Base-by-base conservation (phyloP, 768 basidiomycete genomes). In the Naganishia vaughanmartiniae region DNA sequence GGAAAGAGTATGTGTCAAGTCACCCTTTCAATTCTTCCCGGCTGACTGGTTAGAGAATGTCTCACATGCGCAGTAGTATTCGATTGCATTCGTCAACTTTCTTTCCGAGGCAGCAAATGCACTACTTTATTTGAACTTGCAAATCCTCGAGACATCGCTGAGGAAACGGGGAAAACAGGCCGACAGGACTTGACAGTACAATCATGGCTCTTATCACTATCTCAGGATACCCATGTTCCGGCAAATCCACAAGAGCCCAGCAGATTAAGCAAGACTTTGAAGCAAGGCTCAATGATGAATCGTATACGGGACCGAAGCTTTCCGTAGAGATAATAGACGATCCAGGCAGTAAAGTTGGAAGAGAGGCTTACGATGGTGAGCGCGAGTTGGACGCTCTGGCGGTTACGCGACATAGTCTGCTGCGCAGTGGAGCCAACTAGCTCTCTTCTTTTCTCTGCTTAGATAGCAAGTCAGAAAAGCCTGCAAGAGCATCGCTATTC, bases 121-220 rank as follows among this genome's bases (percentile, higher is more conserved):
- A n/a, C n/a, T n/a, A n/a, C n/a, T n/a, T n/a, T n/a, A n/a, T n/a
- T n/a, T n/a, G n/a, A n/a, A n/a, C n/a, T 15, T 15, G 42, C 10
- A 42, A 42, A 15, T 11, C 42, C 17, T 15, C 17, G 42, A 15
- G 15, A 42, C 9, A 42, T 42, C 36, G 36, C 36, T 5, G 5
- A 6, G 5, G 6, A 36, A 36, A 36, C 36, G 36, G 5, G 36
- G 12, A 12, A 36, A 54, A 31, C 30, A 54, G 9, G n/a, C 4
- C 21, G 12, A 11, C 54, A 12, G 12, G 24, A 12, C 26, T 30
- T 21, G 12, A 34, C 36, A 45, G 9, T 26, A 28, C 60, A 21
- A 3, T 39, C 65, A 96, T 97, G 95, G 92, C 95, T n/a, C 85
- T 96, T 51, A 84, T 99, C 74, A 95, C 93, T 1, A 84, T 98